Evolutionary conservation across 2,329 filamentous ascomycete species (phyloP).

Genomic region (Venturia effusa): DNA sequence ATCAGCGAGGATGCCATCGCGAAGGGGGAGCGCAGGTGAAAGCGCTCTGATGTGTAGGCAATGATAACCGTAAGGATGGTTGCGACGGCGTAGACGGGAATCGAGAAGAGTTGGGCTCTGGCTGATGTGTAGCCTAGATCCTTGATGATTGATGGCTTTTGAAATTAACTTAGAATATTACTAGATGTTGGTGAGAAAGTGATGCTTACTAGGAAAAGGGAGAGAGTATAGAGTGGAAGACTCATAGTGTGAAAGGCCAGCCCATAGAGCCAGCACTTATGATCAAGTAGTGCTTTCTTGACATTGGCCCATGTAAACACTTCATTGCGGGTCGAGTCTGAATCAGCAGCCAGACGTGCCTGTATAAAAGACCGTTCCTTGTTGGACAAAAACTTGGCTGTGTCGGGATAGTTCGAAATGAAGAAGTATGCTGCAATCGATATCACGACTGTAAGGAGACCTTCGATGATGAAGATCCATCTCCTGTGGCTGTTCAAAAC

Average conservation of each 20-base stretch:
- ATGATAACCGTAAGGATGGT: constrained; percentile 45
- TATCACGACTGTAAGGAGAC: constrained; percentile 11
- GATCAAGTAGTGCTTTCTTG: constrained; percentile 42
- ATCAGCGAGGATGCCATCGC: constrained; percentile 48
- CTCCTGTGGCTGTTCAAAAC: not conserved
- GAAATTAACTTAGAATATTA: not conserved
- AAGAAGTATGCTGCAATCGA: constrained; percentile 9
- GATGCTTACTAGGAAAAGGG: constrained; percentile 38
- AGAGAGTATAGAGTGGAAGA: constrained; percentile 51
- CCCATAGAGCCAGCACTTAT: constrained; percentile 55
- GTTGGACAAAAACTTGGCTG: constrained; percentile 45
- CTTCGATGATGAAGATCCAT: constrained; percentile 15
- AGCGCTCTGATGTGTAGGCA: constrained; percentile 50
- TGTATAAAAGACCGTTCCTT: constrained; percentile 46
- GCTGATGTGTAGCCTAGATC: constrained; percentile 37
- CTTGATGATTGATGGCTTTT: constrained; percentile 49
- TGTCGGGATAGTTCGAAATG: constrained; percentile 43
- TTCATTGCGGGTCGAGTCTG: constrained; percentile 4
- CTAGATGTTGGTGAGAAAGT: not conserved
- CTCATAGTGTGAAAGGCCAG: constrained; percentile 49
- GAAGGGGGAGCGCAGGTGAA: constrained; percentile 48
- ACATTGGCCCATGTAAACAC: constrained; percentile 7
- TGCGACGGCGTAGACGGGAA: constrained; percentile 53
- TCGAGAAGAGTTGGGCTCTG: constrained; percentile 51
- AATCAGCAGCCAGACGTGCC: constrained; percentile 38